Evolutionary conservation across 371 early-diverging fungal genomes (phyloP), one percentile per base, ranked within the genome.

Genomic region (Dentiscutata heterogama): DNA sequence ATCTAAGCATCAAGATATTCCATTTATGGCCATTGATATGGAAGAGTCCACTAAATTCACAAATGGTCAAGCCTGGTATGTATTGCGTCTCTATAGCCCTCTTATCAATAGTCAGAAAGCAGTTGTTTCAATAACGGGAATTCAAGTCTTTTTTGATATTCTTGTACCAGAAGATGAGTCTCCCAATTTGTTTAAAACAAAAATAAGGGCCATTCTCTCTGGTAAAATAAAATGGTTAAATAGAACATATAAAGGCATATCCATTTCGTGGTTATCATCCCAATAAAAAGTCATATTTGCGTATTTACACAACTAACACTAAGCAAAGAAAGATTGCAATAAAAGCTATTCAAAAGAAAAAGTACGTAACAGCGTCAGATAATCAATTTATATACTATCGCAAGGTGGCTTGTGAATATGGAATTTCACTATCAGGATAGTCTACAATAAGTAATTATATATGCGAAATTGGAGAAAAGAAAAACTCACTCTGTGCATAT

Each of bases 91-190:
- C 29, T 75, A 75, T 58, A n/a, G n/a, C n/a, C n/a, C n/a, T n/a
- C n/a, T n/a, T n/a, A n/a, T n/a, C n/a, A n/a, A n/a, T n/a, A n/a
- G 60, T 58, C 14, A 75, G 31, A 75, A 75, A 75, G 42, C 61
- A 58, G 76, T 75, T 11, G 61, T 75, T 29, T 39, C 60, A 46
- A 56, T 75, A 27, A 75, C 58, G 2, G 35, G 61, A 10, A 75
- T 75, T 75, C 2, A 29, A 75, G 76, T 75, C 20, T 75, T 75
- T 60, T 75, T 75, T 75, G 60, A 75, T 75, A 75, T 75, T 42
- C 56, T 16, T 7, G 16, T 75, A 3, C 60, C 75, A 20, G 75
- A 75, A 25, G 35, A 46, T 2, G 2, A 50, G 27, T 65, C 65
- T 65, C 5, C 29, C 13, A 31, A 65, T 65, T 25, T 31, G 16